Base-by-base conservation (phyloP, 306 rosid genomes). In the Medicago arabica region DNA sequence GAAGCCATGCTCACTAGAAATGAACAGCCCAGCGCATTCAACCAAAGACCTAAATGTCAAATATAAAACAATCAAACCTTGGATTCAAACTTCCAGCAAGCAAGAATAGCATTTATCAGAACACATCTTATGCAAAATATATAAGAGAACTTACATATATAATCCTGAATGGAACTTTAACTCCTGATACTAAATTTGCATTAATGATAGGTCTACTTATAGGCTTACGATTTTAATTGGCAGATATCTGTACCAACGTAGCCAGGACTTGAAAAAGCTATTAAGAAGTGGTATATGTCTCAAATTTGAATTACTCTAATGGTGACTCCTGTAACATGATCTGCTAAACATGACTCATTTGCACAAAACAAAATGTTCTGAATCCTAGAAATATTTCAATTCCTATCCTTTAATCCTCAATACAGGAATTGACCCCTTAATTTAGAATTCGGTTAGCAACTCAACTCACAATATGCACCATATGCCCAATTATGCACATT, bases 1-100 rank as follows among this genome's bases (percentile, higher is more conserved):
- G 98, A 92, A 84, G 97, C 98, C 96, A 90, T 88, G 90, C 98
- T 94, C 78, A 94, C 97, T 80, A 94, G 88, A 85, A 94, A 81
- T 4, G 98, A 94, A 88, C 98, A 94, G 39, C 97, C 97, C 89
- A 94, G 25, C 4, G 98, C 96, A 81, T 78, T 86, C 70, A 88
- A 23, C 98, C 97, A 94, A 51, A 94, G 98, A 19, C 93, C 98
- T 95, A 62, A 17, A 36, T 16, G 13, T 44, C 18, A 74, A 61
- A 76, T 17, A 19, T 47, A 15, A 67, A 79, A 31, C 39, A 34
- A 43, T 55, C 47, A 74, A 78, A 31, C 25, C 14, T 40, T 43
- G 55, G 23, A 49, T 9, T 53, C 12, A 53, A 53, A 8, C 59
- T 17, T 53, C 12, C 23, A 31, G 23, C 67, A 77, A 67, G 69